Base-by-base conservation (phyloP, 2,329 filamentous ascomycete species). In the Parastagonospora nodorum region DNA sequence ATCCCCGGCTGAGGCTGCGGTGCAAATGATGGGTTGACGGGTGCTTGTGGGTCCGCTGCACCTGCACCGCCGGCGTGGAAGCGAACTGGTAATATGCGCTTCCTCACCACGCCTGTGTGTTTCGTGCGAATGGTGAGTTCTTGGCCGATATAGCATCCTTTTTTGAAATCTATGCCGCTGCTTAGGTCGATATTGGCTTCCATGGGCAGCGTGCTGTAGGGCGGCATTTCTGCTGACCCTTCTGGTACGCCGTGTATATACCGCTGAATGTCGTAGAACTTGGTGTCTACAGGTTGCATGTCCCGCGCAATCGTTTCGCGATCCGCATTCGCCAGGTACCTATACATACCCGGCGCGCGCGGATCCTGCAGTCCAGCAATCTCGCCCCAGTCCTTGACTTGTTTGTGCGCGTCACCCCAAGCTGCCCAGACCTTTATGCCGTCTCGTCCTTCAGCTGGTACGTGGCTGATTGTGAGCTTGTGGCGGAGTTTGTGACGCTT, bases 61-160 rank as follows among this genome's bases (percentile, higher is more conserved):
- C 57, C 15, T 2, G 36, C 12, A 8, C 52, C 42, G 48, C 59
- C 19, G 59, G 63, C 24, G 71, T 93, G 94, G 12, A 97, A 67
- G 58, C 88, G 76, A 30, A 93, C 86, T 0, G 94, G 94, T 45
- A 99, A 73, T 42, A 97, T 85, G 42, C 94, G 83, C 80, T 97
- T 96, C 54, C 94, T 83, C 35, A 99, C 90, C 12, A 99, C 90
- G 16, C 94, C 94, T 10, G 89, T 92, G 75, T 99, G 94, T 71
- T 92, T 88, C 1, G 94, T 99, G 36, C 94, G 88, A 59, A 97
- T 96, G 1, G 94, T 97, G 57, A 99, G 82, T 74, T 99, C 94
- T 75, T 99, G 94, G 0, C 94, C 94, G 7, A 97, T 85, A 74
- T 99, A 99, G 76, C 94, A 99, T 7, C 94, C 94, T 77, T 99